Percentiles rank a stretch among this genome's conserved stretches.
phyloP scores from a whole-genome alignment of 441 rosid species.

The Arabidopsis hybrid region DNA sequence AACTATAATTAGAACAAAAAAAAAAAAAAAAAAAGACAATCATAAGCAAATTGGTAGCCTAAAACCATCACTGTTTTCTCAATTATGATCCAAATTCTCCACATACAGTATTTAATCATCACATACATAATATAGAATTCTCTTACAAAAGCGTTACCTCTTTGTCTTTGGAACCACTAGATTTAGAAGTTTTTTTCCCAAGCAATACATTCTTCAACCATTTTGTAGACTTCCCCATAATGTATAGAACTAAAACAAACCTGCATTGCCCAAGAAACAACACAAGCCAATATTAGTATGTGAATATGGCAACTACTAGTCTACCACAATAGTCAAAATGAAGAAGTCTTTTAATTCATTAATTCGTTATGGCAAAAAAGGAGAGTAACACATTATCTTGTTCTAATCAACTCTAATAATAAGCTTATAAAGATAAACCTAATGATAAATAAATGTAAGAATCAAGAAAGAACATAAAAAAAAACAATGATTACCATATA shows the following conservation, averaged over 20 bases:
- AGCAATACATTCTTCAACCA: slow-evolving; percentile 82
- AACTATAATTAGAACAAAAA: slow-evolving; percentile 21
- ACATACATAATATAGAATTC: neutral
- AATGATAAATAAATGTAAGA: slow-evolving; percentile 1
- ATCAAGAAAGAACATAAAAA: slow-evolving; percentile 23
- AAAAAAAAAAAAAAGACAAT: neutral
- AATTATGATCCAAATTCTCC: neutral
- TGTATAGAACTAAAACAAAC: slow-evolving; percentile 33
- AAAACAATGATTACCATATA: slow-evolving; percentile 23
- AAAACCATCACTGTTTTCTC: neutral
- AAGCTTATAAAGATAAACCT: slow-evolving; percentile 21
- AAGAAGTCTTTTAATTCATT: neutral
- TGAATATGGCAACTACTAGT: neutral
- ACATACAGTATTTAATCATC: slow-evolving; percentile 9
- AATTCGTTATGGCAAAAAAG: neutral
- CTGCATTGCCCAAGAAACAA: slow-evolving; percentile 35
- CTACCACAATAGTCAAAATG: neutral
- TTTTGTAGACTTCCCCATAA: slow-evolving; percentile 81
- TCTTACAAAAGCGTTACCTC: slow-evolving; percentile 56
- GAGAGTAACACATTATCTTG: neutral
- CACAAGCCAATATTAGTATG: slow-evolving; percentile 28
- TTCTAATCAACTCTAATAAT: slow-evolving; percentile 21
- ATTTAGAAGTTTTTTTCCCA: slow-evolving; percentile 83
- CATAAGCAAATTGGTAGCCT: neutral
- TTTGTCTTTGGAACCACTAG: slow-evolving; percentile 56